phyloP scores from a whole-genome alignment of 1,284 basidiomycete species.

The Heterobasidion annosum region DNA sequence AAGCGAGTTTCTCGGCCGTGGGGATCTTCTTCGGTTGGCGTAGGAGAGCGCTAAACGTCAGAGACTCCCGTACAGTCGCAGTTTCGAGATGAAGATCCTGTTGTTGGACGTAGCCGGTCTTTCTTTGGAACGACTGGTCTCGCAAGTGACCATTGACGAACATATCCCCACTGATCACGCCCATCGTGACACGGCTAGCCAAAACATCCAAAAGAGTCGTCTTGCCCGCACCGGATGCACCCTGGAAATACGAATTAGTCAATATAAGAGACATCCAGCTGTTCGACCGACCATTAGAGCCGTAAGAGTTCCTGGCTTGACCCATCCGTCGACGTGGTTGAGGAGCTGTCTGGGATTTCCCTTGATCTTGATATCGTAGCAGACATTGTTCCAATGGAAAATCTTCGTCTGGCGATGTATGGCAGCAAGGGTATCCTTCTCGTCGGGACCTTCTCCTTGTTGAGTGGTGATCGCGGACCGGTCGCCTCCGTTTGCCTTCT shows the following conservation, averaged over 20 bases:
- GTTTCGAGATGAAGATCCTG: constrained; percentile 84
- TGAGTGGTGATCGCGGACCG: neutral
- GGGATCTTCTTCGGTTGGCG: constrained; percentile 73
- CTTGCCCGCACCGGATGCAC: constrained; percentile 38
- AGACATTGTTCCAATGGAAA: constrained; percentile 46
- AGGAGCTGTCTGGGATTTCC: constrained; percentile 64
- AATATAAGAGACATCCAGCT: neutral
- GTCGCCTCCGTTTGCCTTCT: neutral
- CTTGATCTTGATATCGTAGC: constrained; percentile 42
- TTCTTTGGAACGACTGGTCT: constrained; percentile 70
- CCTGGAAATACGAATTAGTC: neutral
- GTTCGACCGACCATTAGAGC: constrained; percentile 37
- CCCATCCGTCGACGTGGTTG: constrained; percentile 80
- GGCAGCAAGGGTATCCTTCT: constrained; percentile 1
- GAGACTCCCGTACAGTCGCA: constrained; percentile 81
- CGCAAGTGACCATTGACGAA: constrained; percentile 73
- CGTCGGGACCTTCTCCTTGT: neutral
- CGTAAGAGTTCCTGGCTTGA: constrained; percentile 75
- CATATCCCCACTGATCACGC: constrained; percentile 73
- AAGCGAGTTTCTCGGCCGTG: constrained; percentile 71
- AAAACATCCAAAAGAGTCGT: constrained; percentile 83
- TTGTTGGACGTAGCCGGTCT: constrained; percentile 79
- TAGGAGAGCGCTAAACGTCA: constrained; percentile 82
- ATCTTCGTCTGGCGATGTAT: constrained; percentile 21
- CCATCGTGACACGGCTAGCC: constrained; percentile 81